phyloP scores from a whole-genome alignment of 169 alveolate species.

The Hepatocystis sp. region DNA sequence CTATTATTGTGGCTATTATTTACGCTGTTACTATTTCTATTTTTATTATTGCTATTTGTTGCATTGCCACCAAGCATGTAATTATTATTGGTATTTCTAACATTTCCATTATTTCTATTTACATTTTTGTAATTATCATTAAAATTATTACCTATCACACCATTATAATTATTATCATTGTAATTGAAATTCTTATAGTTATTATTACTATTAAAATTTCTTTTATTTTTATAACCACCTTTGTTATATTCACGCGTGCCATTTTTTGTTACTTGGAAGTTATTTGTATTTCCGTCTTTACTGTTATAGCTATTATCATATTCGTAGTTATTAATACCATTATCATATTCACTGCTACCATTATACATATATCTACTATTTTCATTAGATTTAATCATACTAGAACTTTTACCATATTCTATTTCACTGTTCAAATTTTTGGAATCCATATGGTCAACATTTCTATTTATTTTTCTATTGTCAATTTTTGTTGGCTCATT shows the following conservation, averaged over 20 bases:
- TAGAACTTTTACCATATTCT: neutral
- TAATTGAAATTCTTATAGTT: neutral
- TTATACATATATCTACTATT: slow-evolving; percentile 10
- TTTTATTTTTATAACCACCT: slow-evolving; percentile 16
- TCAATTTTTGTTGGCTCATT: slow-evolving; percentile 4
- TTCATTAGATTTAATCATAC: slow-evolving; percentile 12
- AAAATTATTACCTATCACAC: neutral
- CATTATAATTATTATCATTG: slow-evolving; percentile 17
- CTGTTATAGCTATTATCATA: slow-evolving; percentile 9
- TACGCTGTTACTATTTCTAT: neutral
- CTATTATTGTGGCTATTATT: neutral
- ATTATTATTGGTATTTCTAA: slow-evolving; percentile 18
- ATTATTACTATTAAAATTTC: slow-evolving; percentile 7
- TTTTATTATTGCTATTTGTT: neutral
- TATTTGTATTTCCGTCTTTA: slow-evolving; percentile 3
- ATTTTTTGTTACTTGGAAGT: slow-evolving; percentile 17
- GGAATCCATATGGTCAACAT: slow-evolving; percentile 9
- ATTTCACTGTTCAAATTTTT: slow-evolving; percentile 7
- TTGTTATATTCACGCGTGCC: slow-evolving; percentile 30
- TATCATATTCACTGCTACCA: neutral
- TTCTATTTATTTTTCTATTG: slow-evolving; percentile 18
- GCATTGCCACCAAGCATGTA: neutral
- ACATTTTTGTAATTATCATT: slow-evolving; percentile 3
- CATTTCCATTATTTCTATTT: slow-evolving; percentile 6
- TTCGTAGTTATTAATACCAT: slow-evolving; percentile 7